phyloP scores from a whole-genome alignment of 1,284 basidiomycete species.

The Stereum hirsutum region DNA sequence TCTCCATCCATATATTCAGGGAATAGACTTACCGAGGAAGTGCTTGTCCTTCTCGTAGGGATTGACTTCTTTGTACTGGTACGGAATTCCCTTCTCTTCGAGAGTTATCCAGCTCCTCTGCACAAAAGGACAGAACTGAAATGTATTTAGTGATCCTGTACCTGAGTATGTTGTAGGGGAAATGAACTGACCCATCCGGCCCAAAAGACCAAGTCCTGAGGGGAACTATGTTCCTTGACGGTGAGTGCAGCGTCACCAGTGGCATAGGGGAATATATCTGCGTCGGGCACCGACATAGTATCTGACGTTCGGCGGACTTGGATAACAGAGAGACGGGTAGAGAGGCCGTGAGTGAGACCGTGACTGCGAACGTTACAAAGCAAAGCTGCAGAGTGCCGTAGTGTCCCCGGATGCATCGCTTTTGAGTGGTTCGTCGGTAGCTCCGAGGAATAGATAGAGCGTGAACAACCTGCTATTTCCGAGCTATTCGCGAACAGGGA shows the following conservation, averaged over 20 bases:
- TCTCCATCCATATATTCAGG: too few species aligned
- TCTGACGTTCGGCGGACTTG: too few species aligned
- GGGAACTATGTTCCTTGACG: slow-evolving; percentile 34
- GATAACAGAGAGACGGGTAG: too few species aligned
- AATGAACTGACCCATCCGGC: slow-evolving; percentile 44
- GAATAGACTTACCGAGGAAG: slow-evolving; percentile 40
- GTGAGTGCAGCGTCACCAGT: slow-evolving; percentile 49
- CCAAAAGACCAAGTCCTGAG: slow-evolving; percentile 50
- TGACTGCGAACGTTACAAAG: too few species aligned
- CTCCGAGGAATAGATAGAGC: too few species aligned
- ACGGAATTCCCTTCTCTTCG: slow-evolving; percentile 56
- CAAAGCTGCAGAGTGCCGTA: too few species aligned
- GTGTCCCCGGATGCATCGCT: too few species aligned
- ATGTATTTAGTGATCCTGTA: not conserved
- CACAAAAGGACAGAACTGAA: slow-evolving; percentile 60
- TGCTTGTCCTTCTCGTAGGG: slow-evolving; percentile 63
- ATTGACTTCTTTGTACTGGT: slow-evolving; percentile 61
- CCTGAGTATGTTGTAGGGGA: not conserved
- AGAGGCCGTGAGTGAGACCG: too few species aligned
- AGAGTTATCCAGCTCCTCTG: slow-evolving; percentile 62
- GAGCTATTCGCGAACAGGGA: too few species aligned
- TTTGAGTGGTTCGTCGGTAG: too few species aligned
- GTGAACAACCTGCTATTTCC: too few species aligned
- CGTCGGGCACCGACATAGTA: slow-evolving; percentile 40
- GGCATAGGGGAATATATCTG: slow-evolving; percentile 41